A percentile compares a stretch with the other conserved stretches of the same genome.
Evolutionary conservation across 352 stramenopile species (phyloP).

Genomic region (Phytophthora fragariaefolia): DNA sequence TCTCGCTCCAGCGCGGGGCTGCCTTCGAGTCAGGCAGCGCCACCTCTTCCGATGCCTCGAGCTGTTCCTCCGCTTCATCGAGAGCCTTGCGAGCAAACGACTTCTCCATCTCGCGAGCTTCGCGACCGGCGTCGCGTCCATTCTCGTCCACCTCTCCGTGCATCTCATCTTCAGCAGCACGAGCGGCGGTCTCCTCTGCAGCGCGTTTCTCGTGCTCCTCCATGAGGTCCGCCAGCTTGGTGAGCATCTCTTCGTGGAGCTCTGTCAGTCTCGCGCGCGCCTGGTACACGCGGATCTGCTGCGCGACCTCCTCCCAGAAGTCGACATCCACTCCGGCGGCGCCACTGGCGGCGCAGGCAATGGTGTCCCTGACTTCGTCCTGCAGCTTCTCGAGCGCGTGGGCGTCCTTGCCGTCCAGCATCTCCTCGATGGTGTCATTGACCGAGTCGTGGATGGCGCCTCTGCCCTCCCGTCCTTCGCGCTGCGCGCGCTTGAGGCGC

Average conservation of each 20-base stretch:
- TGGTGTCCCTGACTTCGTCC: constrained; percentile 71
- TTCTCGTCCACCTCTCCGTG: constrained; percentile 37
- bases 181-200: constrained; percentile 38
- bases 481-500: constrained; percentile 62
- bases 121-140: constrained; percentile 66
- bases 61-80: constrained; percentile 74
- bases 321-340: constrained; percentile 86
- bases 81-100: constrained; percentile 65
- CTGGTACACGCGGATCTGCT: constrained; percentile 93
- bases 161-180: constrained; percentile 22
- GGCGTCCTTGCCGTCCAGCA: constrained; percentile 87
- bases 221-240: constrained; percentile 91
- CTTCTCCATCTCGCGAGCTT: constrained; percentile 71
- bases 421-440: constrained; percentile 88
- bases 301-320: constrained; percentile 94
- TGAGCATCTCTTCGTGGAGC: constrained; percentile 95
- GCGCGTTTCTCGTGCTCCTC: constrained; percentile 75
- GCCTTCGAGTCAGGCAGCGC: constrained; percentile 62
- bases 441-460: constrained; percentile 88
- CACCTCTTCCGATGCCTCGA: constrained; percentile 93
- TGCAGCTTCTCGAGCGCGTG: constrained; percentile 57
- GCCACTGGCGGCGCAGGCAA: constrained; percentile 57
- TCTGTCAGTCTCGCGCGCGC: constrained; percentile 88
- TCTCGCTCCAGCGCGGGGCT: constrained; percentile 93
- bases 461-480: constrained; percentile 71